Evolutionary conservation across 345 rosid genomes (phyloP), one percentile per base, ranked within the genome.

Genomic region (Salix udensis): DNA sequence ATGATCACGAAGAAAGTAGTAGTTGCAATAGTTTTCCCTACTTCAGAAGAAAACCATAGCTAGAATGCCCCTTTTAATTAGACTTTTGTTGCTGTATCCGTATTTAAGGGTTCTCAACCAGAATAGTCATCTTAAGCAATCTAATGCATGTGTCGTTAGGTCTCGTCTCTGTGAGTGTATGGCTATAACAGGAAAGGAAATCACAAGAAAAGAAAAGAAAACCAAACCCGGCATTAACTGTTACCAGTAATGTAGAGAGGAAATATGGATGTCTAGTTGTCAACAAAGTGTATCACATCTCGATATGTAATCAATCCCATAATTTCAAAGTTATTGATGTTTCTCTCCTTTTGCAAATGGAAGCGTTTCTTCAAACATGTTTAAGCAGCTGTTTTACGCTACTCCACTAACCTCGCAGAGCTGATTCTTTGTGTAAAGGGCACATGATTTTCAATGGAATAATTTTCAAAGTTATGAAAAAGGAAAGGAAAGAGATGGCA

Each of bases 1-100:
- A 87, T 62, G 87, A 87, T 44, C 87, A 87, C 64, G 96, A 93
- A 75, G 97, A 90, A 79, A 91, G 87, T 53, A 89, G 92, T 75
- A 85, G 97, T 82, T 87, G 94, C 88, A 90, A 90, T 81, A 92
- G 90, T 77, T 87, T 87, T 46, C 84, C 91, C 67, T 80, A 60
- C 79, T 79, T 83, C 73, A 85, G 89, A 83, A 88, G 88, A 85
- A 89, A 91, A 85, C 87, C 89, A 66, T 88, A 89, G 80, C 74
- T 76, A 76, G 52, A 65, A 31, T 21, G 31, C 28, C 68, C 60
- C 55, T 66, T 67, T 50, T 70, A 71, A 30, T 13, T 66, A 65
- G 62, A 62, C 71, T 40, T 28, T 60, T 65, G 61, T 46, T 65
- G 36, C 42, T 18, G 67, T 67, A 21, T 55, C 55, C 31, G n/a